These are phyloP conservation scores for Alternaria gansuensis DNA, from an alignment of 2,329 filamentous ascomycete genomes.

Conservation along the genomic window DNA sequence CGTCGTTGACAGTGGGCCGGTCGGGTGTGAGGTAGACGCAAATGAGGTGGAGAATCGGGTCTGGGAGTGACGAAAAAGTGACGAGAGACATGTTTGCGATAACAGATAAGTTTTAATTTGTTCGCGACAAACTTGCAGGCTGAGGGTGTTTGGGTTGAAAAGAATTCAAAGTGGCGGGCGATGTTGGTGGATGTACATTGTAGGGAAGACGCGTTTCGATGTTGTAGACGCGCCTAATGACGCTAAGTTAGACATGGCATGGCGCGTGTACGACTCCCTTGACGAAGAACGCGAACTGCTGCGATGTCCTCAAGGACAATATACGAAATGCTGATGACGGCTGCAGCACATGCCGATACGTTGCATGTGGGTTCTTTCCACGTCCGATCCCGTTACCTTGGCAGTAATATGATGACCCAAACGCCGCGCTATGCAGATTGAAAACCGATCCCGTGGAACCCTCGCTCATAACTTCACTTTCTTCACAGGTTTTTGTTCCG, in stretches of 20 bases:
- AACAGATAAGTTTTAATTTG: not conserved
- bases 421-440: conserved; percentile 37
- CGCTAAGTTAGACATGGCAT: conserved; percentile 12
- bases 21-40: conserved; percentile 15
- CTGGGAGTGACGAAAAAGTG: conserved; percentile 13
- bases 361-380: not conserved
- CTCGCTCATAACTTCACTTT: conserved; percentile 45
- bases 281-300: not conserved
- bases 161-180: not conserved
- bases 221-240: conserved; percentile 20
- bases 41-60: conserved; percentile 19
- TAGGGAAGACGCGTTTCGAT: conserved; percentile 18
- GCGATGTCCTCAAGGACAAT: not conserved
- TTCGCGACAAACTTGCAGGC: not conserved
- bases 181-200: not conserved
- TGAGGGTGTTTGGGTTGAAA: not conserved
- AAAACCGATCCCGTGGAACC: not conserved
- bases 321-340: not conserved
- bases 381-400: not conserved
- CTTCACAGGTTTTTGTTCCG: conserved; percentile 44
- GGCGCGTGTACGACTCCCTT: not conserved
- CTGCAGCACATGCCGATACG: not conserved
- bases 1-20: conserved; percentile 14
- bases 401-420: conserved; percentile 8
- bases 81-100: not conserved